phyloP scores from a whole-genome alignment of 495 filamentous ascomycete genomes.

The Xylaria curta region DNA sequence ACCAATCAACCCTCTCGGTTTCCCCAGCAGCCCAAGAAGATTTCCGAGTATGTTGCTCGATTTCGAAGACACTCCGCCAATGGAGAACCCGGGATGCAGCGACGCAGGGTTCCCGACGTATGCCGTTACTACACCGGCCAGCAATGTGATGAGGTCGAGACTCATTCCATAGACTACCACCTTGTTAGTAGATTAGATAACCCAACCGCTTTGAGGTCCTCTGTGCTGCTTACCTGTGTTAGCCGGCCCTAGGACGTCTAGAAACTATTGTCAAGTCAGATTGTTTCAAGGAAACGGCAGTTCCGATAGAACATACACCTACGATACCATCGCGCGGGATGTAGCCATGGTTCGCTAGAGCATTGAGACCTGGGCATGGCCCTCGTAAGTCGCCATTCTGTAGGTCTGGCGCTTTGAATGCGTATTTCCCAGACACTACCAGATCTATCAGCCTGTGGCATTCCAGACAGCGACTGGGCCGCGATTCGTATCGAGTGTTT shows the following conservation, averaged over 20 bases:
- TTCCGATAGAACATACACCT: conserved; percentile 5
- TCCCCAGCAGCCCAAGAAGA: conserved; percentile 35
- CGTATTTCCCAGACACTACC: conserved; percentile 25
- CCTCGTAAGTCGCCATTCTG: conserved; percentile 33
- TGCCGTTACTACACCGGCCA: conserved; percentile 44
- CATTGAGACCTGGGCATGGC: conserved; percentile 62
- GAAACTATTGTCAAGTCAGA: conserved; percentile 20
- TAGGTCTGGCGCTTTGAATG: conserved; percentile 14
- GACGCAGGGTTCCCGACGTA: conserved; percentile 41
- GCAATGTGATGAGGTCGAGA: conserved; percentile 43
- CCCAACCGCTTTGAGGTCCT: conserved; percentile 2
- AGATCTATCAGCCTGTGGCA: background rate
- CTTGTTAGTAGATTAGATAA: conserved; percentile 5
- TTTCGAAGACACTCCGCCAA: conserved; percentile 29
- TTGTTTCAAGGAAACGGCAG: background rate
- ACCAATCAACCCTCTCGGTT: conserved; percentile 49
- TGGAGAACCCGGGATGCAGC: conserved; percentile 30
- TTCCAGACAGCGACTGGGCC: background rate
- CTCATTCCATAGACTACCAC: conserved; percentile 34
- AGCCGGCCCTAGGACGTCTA: conserved; percentile 14
- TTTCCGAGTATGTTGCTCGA: conserved; percentile 23
- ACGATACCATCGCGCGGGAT: conserved; percentile 56
- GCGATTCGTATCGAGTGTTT: background rate
- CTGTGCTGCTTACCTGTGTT: conserved; percentile 26
- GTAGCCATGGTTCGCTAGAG: conserved; percentile 64